A percentile compares a stretch with the other conserved stretches of the same genome.
phyloP scores from a whole-genome alignment of 2,329 filamentous ascomycete genomes.

The Exophiala sp. region DNA sequence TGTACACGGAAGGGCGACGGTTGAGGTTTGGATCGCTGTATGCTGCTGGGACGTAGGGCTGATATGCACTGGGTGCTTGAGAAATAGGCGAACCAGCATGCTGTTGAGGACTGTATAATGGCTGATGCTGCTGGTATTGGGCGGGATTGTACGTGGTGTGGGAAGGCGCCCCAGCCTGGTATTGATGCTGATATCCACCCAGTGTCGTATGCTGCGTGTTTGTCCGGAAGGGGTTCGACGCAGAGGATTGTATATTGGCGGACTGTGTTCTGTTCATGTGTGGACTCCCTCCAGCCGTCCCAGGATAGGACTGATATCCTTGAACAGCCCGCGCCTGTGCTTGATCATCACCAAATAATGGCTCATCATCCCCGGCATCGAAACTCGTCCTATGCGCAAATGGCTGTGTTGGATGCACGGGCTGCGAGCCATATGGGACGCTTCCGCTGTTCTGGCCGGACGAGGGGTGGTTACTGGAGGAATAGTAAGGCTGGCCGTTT shows the following conservation, averaged over 20 bases:
- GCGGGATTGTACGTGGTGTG: slow-evolving; percentile 61
- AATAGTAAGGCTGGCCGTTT: slow-evolving; percentile 49
- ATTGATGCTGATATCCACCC: slow-evolving; percentile 52
- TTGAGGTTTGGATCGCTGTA: slow-evolving; percentile 37
- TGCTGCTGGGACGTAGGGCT: slow-evolving; percentile 50
- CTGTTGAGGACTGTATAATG: slow-evolving; percentile 68
- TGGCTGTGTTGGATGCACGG: slow-evolving; percentile 33
- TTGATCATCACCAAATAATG: slow-evolving; percentile 43
- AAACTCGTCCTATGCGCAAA: slow-evolving; percentile 65
- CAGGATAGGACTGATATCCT: slow-evolving; percentile 13
- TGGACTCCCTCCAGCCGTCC: slow-evolving; percentile 6
- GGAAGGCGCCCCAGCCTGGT: slow-evolving; percentile 40
- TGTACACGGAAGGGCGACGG: slow-evolving; percentile 23
- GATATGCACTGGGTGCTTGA: slow-evolving; percentile 32
- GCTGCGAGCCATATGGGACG: slow-evolving; percentile 35
- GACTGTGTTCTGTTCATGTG: slow-evolving; percentile 37
- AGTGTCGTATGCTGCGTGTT: slow-evolving; percentile 42
- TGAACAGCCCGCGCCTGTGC: slow-evolving; percentile 16
- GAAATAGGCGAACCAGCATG: slow-evolving; percentile 40
- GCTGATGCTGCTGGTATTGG: slow-evolving; percentile 46
- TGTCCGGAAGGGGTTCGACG: slow-evolving; percentile 37
- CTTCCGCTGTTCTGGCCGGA: slow-evolving; percentile 41
- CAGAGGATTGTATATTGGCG: slow-evolving; percentile 33
- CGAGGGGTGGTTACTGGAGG: slow-evolving; percentile 34
- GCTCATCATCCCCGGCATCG: slow-evolving; percentile 69